Evolutionary conservation across 441 rosid species (phyloP).

Genomic region (Euphorbia celastroides): DNA sequence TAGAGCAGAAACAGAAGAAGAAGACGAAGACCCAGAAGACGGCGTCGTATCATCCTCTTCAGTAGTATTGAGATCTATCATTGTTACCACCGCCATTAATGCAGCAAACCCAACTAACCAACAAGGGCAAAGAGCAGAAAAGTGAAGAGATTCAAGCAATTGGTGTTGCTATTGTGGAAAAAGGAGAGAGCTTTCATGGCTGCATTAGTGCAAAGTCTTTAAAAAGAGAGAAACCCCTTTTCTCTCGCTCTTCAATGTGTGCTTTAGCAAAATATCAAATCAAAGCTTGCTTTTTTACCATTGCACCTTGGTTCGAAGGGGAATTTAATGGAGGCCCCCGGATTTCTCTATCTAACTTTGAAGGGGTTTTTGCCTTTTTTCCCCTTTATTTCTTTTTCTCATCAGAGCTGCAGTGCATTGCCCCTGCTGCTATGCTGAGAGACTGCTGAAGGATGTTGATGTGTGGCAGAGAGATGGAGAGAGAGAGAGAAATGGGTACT

Average conservation of each 20-base stretch:
- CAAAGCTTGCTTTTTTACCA: constrained; percentile 13
- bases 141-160: not conserved
- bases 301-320: not conserved
- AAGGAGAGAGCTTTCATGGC: constrained; percentile 31
- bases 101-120: constrained; percentile 5
- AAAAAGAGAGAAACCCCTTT: constrained; percentile 14
- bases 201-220: constrained; percentile 29
- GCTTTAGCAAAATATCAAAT: constrained; percentile 26
- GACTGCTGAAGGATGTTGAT: constrained; percentile 36
- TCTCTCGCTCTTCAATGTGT: not conserved
- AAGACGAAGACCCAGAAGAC: constrained; percentile 56
- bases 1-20: constrained; percentile 48
- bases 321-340: constrained; percentile 4
- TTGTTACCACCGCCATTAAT: constrained; percentile 46
- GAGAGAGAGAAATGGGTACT: constrained; percentile 5
- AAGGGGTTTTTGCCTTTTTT: not conserved
- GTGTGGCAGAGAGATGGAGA: constrained; percentile 39
- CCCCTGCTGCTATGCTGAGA: constrained; percentile 28
- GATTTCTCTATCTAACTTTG: not conserved
- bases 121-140: not conserved
- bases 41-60: constrained; percentile 74
- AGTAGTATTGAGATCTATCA: constrained; percentile 88
- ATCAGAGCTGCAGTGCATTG: constrained; percentile 37
- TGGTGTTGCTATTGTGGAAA: constrained; percentile 3
- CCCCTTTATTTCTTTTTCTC: constrained; percentile 9